These are phyloP conservation scores for Bruguiera parviflora DNA, from an alignment of 345 rosid genomes.

Conservation along the genomic window DNA sequence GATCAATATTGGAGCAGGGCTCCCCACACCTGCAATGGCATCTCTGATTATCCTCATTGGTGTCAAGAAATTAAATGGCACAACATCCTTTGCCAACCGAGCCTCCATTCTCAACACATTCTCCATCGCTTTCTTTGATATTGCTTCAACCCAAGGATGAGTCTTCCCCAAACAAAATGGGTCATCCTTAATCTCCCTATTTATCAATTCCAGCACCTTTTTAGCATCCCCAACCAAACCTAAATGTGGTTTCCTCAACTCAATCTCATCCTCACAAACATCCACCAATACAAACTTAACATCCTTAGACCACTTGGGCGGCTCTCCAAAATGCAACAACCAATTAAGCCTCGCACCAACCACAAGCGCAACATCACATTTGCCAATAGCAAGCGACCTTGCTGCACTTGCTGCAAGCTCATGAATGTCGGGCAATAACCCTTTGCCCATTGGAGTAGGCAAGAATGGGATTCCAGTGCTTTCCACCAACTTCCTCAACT, in stretches of 20 bases:
- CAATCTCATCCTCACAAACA: slow-evolving; percentile 70
- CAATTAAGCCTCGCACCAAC: slow-evolving; percentile 96
- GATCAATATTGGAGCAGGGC: slow-evolving; percentile 84
- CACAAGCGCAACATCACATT: slow-evolving; percentile 88
- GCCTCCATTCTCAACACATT: slow-evolving; percentile 73
- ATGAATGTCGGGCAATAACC: slow-evolving; percentile 86
- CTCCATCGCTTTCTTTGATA: slow-evolving; percentile 63
- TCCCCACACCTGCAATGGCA: slow-evolving; percentile 58
- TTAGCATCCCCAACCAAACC: slow-evolving; percentile 86
- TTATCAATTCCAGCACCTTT: slow-evolving; percentile 58
- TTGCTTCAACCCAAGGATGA: slow-evolving; percentile 80
- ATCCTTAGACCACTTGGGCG: slow-evolving; percentile 86
- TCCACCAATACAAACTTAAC: slow-evolving; percentile 83
- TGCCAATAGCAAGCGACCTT: slow-evolving; percentile 90
- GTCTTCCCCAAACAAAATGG: slow-evolving; percentile 80
- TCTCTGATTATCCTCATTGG: slow-evolving; percentile 97
- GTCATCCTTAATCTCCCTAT: slow-evolving; percentile 78
- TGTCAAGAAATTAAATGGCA: slow-evolving; percentile 85
- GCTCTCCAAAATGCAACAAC: slow-evolving; percentile 92
- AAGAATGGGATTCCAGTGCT: slow-evolving; percentile 78
- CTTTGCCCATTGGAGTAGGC: slow-evolving; percentile 99
- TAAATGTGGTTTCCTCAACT: slow-evolving; percentile 67
- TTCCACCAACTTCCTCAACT: slow-evolving; percentile 67
- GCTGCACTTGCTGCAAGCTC: slow-evolving; percentile 86
- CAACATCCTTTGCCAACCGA: slow-evolving; percentile 84